Base-by-base conservation (phyloP, 1,139 yeast species). In the Yamadazyma dushanensis region DNA sequence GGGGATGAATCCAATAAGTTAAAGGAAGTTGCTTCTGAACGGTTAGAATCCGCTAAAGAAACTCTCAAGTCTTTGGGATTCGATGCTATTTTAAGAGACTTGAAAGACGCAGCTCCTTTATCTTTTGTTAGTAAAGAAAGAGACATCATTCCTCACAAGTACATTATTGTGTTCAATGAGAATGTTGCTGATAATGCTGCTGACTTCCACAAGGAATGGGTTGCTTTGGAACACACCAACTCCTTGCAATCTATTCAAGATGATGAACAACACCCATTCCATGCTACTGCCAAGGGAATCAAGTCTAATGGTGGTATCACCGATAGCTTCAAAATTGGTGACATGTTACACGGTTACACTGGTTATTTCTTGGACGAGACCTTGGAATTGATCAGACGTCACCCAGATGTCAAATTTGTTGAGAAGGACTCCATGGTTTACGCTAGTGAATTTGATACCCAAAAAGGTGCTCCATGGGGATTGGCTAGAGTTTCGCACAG, bases 191-290 rank as follows among this genome's bases (percentile, higher is more conserved):
- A 45, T 7, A 41, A 50, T 3, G 58, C 52, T 28, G 66, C 75
- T 25, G 66, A 66, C 20, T 72, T 77, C 68, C 95, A 87, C 64
- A 73, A 73, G 53, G 73, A 74, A 52, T 72, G 83, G 79, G 77
- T 83, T 43, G 63, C 70, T 39, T 66, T 67, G 39, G 59, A 66
- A 40, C 82, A 79, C 56, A 51, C 54, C 32, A 60, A 59, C 50
- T 41, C 57, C 38, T 47, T 64, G 45, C 49, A 50, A 13, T 10
- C 35, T 3, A 33, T 45, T 13, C 49, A 47, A 35, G 39, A 56
- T 38, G 57, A 69, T 52, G 57, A 36, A 13, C 64, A 51, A 44
- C 75, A 26, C 63, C 72, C 56, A 58, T 73, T 41, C 38, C 40
- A 45, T 26, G 53, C 63, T 23, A 51, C 71, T 18, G 56, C 70